A percentile compares a stretch with the other conserved stretches of the same genome.
phyloP scores from a whole-genome alignment of 208 protist genomes.

The Endotrypanum monterogeii region DNA sequence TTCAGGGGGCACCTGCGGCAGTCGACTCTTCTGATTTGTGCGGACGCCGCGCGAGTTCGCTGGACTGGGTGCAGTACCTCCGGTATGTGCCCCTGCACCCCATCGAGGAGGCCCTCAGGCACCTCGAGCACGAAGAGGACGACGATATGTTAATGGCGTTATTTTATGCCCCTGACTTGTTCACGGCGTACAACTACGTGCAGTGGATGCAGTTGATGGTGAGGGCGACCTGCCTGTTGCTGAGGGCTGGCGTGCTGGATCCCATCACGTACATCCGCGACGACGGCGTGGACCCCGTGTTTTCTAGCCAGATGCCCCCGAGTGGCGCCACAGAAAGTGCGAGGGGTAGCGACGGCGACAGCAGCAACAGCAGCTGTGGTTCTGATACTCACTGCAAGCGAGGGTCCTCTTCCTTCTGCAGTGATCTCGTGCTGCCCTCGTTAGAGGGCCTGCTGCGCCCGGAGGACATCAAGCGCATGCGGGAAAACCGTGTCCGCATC shows the following conservation, averaged over 20 bases:
- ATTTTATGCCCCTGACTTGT: constrained; percentile 63
- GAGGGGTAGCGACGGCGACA: too few relatives aligned
- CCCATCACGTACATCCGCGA: constrained; percentile 14
- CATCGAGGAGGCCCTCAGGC: constrained; percentile 6
- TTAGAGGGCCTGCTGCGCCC: constrained; percentile 4
- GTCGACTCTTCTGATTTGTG: not conserved
- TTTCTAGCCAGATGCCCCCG: too few relatives aligned
- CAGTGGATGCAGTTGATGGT: constrained; percentile 46
- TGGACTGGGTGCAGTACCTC: constrained; percentile 35
- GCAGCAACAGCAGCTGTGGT: not conserved
- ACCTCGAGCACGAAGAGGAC: constrained; percentile 12
- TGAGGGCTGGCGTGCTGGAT: constrained; percentile 16
- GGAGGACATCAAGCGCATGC: constrained; percentile 14
- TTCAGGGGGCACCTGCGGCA: too few relatives aligned
- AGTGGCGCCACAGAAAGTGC: too few relatives aligned
- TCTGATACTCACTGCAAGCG: too few relatives aligned
- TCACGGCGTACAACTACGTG: constrained; percentile 56
- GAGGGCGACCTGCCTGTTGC: constrained; percentile 24
- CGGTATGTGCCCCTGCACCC: constrained; percentile 14
- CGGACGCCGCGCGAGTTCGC: constrained; percentile 10
- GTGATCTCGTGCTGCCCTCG: constrained; percentile 8
- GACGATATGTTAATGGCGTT: constrained; percentile 31
- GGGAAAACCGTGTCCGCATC: constrained; percentile 26
- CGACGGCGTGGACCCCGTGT: not conserved
- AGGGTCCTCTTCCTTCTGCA: constrained; percentile 5